Evolutionary conservation across 208 protist genomes (phyloP), one percentile per base, ranked within the genome.

Genomic region (Lotmaria passim): DNA sequence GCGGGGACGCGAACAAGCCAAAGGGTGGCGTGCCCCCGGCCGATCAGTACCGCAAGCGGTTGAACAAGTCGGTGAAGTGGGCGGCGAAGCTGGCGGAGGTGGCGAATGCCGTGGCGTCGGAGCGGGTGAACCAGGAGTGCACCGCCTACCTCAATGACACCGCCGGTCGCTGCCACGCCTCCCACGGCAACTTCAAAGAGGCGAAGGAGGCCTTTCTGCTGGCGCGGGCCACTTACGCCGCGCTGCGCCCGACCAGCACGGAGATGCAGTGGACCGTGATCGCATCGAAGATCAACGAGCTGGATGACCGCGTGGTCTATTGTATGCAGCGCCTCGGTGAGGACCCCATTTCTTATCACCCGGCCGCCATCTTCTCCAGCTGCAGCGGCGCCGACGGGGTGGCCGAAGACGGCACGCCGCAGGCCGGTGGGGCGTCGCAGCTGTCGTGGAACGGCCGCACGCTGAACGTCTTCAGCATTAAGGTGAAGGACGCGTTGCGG

Each of bases 31-130:
- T 90, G 15, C 75, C 87, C 23, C 87, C 87, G 0, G 55, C 39
- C 11, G 77, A 75, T 33, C 85, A 90, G 62, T 87, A 86, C 78
- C 85, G 87, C 69, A 96, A 96, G 82, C 78, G 86, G 0, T 79
- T 96, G 28, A 96, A 96, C 72, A 96, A 96, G 78, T 83, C 87
- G 6, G 83, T 90, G 6, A 86, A 89, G 61, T 96, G 87, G 88
- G 82, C 82, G 0, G n/a, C 73, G 38, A 87, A 93, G 78, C 67
- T 93, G 61, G 30, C 50, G 2, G 61, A 51, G 24, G 75, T 93
- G 30, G 85, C 85, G 28, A 58, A 61, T 26, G 77, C 72, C 17
- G 90, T 92, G 1, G 87, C 77, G n/a, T 68, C 75, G 11, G 55
- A 74, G 39, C 81, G 89, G 8, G 65, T 93, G 31, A 48, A 78